Evolutionary conservation across 768 basidiomycete genomes (phyloP).

Genomic region (Lentinula detonsa): DNA sequence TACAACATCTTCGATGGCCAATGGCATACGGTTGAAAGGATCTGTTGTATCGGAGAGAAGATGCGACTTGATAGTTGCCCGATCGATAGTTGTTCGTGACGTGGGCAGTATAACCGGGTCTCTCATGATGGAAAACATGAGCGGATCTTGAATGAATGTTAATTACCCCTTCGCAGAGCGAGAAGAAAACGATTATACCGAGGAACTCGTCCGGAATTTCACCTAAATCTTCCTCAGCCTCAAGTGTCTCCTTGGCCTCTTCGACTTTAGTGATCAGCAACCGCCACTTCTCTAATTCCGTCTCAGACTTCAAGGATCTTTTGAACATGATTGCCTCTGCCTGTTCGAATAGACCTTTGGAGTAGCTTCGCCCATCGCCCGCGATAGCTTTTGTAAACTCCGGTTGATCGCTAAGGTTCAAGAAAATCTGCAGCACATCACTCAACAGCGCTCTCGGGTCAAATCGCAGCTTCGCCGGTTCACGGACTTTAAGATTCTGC

Average conservation of each 20-base stretch:
- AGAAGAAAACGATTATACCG: slow-evolving; percentile 43
- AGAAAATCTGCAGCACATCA: slow-evolving; percentile 85
- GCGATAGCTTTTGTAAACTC: slow-evolving; percentile 86
- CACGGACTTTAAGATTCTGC: slow-evolving; percentile 77
- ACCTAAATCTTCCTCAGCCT: slow-evolving; percentile 87
- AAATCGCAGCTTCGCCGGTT: slow-evolving; percentile 87
- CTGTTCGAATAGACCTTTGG: slow-evolving; percentile 72
- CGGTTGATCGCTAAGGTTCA: slow-evolving; percentile 77
- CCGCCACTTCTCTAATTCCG: slow-evolving; percentile 67
- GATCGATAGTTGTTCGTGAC: slow-evolving; percentile 74
- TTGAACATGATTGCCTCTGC: slow-evolving; percentile 63
- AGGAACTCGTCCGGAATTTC: slow-evolving; percentile 95
- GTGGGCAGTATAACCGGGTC: slow-evolving; percentile 91
- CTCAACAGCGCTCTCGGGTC: slow-evolving; percentile 75
- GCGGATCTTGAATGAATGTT: slow-evolving; percentile 51
- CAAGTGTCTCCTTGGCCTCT: slow-evolving; percentile 68
- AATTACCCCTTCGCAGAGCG: slow-evolving; percentile 8
- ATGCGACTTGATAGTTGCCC: slow-evolving; percentile 92
- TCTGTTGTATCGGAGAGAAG: slow-evolving; percentile 87
- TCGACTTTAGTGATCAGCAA: slow-evolving; percentile 81
- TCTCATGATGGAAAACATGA: slow-evolving; percentile 91
- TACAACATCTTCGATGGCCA: slow-evolving; percentile 72
- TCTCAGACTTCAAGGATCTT: slow-evolving; percentile 63
- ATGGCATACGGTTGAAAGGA: slow-evolving; percentile 90
- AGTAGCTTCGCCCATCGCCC: slow-evolving; percentile 90